Base-by-base conservation (phyloP, 495 filamentous ascomycete species). In the Penicillium salamii region DNA sequence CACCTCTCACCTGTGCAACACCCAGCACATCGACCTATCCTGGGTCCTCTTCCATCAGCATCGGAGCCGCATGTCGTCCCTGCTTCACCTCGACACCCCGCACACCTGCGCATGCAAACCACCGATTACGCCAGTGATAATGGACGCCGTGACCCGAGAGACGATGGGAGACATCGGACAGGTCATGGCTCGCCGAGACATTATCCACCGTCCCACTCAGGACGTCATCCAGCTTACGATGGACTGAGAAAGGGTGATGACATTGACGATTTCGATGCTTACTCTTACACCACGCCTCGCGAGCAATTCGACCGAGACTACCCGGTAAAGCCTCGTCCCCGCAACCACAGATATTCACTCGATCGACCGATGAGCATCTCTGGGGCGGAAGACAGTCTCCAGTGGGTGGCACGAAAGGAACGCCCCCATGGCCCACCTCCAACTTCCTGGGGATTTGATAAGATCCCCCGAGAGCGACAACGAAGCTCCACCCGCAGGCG, bases 211-310 rank as follows among this genome's bases (percentile, higher is more conserved):
- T 50, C 54, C 26, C 53, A 46, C 7, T 53, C 47, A 2, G 58
- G 57, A 48, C 64, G 61, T 21, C 63, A 72, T 37, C 65, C 63
- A 20, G 54, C 62, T 2, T 63, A 61, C 13, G 62, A 60, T 18
- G 62, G 62, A 6, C 50, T 65, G 40, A 60, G 66, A 36, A 74
- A 79, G 29, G 68, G 77, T 11, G 81, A 85, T 41, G 84, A 84
- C 59, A 79, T 83, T 42, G 83, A 85, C 32, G 75, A 83, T 33
- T 68, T 69, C 37, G 63, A 74, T 57, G 82, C 82, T 1, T 89
- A 84, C 58, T 85, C 86, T 39, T 90, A 89, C 53, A 89, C 86
- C 4, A 85, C 80, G 20, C 80, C 84, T 7, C 75, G 80, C 53
- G 86, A 89, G 50, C 71, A 87, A 41, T 85, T 82, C 28, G 76